A percentile compares a stretch with the other conserved stretches of the same genome.
Conservation (phyloP, 1,284 basidiomycete genomes). For the Phellopilus nigrolimitatus region DNA sequence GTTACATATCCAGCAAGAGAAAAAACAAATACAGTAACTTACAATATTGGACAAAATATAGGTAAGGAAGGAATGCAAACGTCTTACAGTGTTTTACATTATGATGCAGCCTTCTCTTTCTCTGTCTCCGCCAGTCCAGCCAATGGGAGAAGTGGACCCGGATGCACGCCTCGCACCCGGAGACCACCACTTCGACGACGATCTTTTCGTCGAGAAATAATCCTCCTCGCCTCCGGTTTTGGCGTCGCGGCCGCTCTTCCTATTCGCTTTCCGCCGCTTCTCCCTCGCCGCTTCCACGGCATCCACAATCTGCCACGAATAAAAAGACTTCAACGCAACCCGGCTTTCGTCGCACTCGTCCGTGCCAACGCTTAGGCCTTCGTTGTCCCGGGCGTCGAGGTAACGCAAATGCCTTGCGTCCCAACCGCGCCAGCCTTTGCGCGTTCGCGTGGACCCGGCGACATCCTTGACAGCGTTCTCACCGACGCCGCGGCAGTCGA, state of each 20-base stretch:
- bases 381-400: constrained; percentile 62
- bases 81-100: constrained; percentile 20
- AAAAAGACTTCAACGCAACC: constrained; percentile 82
- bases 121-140: constrained; percentile 17
- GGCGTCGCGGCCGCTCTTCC: constrained; percentile 30
- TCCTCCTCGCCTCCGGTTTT: constrained; percentile 12
- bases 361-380: constrained; percentile 57
- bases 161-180: constrained; percentile 36
- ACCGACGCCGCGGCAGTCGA: constrained; percentile 73
- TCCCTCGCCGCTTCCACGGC: constrained; percentile 59
- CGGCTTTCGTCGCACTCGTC: constrained; percentile 69
- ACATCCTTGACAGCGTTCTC: constrained; percentile 61
- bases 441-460: constrained; percentile 50
- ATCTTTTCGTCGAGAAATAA: constrained; percentile 29
- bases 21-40: too few relatives aligned
- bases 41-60: neutral
- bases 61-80: neutral
- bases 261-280: constrained; percentile 45
- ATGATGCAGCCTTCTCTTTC: constrained; percentile 24
- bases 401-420: constrained; percentile 61
- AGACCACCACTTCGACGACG: constrained; percentile 41
- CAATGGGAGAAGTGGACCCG: constrained; percentile 31
- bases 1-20: too few relatives aligned
- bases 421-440: constrained; percentile 67
- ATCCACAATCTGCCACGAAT: constrained; percentile 82